phyloP scores from a whole-genome alignment of 805 yeast genomes.

The Kuraishia hungarica region DNA sequence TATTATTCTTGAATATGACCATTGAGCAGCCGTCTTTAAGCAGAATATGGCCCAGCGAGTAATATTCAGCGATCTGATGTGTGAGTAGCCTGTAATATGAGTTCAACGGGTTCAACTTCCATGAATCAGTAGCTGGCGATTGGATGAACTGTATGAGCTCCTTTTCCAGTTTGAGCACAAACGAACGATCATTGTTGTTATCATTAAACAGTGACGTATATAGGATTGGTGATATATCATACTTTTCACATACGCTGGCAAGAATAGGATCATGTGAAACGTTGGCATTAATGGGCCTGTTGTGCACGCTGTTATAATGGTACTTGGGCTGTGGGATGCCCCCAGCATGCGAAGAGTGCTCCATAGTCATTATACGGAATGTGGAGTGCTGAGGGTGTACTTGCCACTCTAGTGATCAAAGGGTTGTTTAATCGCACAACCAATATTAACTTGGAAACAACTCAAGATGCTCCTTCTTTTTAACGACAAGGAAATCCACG shows the following conservation, averaged over 20 bases:
- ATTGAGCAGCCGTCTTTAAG: constrained; percentile 42
- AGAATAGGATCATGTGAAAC: constrained; percentile 8
- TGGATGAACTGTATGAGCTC: constrained; percentile 37
- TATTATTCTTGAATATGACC: constrained; percentile 29
- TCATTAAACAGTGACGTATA: constrained; percentile 28
- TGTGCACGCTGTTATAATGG: not conserved
- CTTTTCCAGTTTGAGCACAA: constrained; percentile 40
- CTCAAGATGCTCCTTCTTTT: not conserved
- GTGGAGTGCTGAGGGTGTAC: not conserved
- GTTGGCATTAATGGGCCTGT: constrained; percentile 1
- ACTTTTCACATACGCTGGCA: constrained; percentile 12
- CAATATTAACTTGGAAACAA: too few relatives aligned
- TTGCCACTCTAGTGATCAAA: not conserved
- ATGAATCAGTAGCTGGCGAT: constrained; percentile 27
- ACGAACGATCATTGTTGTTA: constrained; percentile 34
- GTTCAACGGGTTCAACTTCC: constrained; percentile 47
- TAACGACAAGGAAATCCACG: not conserved
- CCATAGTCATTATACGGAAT: not conserved
- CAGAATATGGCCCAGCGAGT: constrained; percentile 47
- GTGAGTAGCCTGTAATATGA: constrained; percentile 60
- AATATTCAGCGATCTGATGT: constrained; percentile 65
- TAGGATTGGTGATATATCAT: constrained; percentile 8
- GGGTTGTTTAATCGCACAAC: not conserved
- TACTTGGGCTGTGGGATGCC: not conserved
- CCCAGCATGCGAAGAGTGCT: not conserved